phyloP scores from a whole-genome alignment of 2,329 filamentous ascomycete species.

The Hymenotorrendiella dingleyae region DNA sequence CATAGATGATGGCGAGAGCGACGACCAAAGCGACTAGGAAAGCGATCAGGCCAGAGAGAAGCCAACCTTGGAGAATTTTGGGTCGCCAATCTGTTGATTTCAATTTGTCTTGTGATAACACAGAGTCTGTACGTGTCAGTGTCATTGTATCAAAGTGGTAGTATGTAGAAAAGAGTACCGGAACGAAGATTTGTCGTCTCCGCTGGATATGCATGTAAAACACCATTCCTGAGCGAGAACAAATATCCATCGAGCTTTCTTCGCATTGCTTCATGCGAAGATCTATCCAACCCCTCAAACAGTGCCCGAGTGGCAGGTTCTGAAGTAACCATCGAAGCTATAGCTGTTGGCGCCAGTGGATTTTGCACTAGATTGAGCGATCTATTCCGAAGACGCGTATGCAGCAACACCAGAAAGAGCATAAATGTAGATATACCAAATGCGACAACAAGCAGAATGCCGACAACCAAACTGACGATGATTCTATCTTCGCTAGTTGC shows the following conservation, averaged over 20 bases:
- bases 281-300: constrained; percentile 14
- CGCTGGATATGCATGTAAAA: constrained; percentile 5
- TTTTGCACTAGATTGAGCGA: constrained; percentile 13
- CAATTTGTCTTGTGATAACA: neutral
- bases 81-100: constrained; percentile 8
- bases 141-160: no score
- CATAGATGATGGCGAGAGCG: neutral
- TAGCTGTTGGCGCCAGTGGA: constrained; percentile 5
- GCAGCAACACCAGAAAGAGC: constrained; percentile 6
- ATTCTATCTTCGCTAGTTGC: constrained; percentile 5
- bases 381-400: constrained; percentile 8
- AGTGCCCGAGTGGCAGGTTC: constrained; percentile 8
- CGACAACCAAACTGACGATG: constrained; percentile 10
- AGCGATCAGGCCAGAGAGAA: constrained; percentile 3
- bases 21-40: constrained; percentile 5
- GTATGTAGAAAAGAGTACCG: no score
- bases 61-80: constrained; percentile 2
- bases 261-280: constrained; percentile 7
- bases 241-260: constrained; percentile 10
- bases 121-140: neutral
- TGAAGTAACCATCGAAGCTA: constrained; percentile 8
- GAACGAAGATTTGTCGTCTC: no score
- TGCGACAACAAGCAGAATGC: constrained; percentile 6
- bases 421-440: constrained; percentile 8
- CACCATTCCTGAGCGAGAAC: constrained; percentile 8